Evolutionary conservation across 2,329 filamentous ascomycete species (phyloP).

Genomic region (Domatiomyces globalis): DNA sequence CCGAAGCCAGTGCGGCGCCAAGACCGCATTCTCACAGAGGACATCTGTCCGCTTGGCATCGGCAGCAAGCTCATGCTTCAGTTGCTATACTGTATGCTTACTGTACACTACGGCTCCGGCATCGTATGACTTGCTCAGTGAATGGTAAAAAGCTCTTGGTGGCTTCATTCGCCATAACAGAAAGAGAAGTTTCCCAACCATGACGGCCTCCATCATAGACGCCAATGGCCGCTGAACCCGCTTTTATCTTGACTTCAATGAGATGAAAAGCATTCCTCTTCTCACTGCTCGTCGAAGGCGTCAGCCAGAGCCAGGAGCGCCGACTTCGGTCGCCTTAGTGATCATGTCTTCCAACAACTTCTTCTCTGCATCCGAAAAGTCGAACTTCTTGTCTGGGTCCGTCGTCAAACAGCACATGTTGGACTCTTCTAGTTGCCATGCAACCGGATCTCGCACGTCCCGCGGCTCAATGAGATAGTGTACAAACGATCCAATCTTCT

Average conservation of each 20-base stretch:
- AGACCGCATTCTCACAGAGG: background rate
- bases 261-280: too few species aligned
- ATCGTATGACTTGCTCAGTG: too few species aligned
- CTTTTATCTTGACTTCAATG: too few species aligned
- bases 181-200: too few species aligned
- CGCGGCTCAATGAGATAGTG: constrained; percentile 17
- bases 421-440: constrained; percentile 17
- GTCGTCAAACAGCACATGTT: constrained; percentile 19
- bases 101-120: too few species aligned
- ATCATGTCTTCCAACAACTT: constrained; percentile 15
- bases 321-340: constrained; percentile 13
- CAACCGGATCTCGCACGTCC: constrained; percentile 14
- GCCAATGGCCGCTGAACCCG: too few species aligned
- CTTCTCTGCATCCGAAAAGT: constrained; percentile 13
- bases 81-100: too few species aligned
- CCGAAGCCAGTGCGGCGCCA: background rate
- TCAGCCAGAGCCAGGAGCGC: constrained; percentile 3
- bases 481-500: constrained; percentile 26
- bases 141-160: too few species aligned
- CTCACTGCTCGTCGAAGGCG: too few species aligned
- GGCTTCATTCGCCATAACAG: too few species aligned
- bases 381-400: constrained; percentile 11
- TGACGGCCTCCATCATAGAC: too few species aligned
- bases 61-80: too few species aligned
- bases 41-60: background rate